Evolutionary conservation across 768 basidiomycete species (phyloP), one percentile per base, ranked within the genome.

Genomic region (Glaciozyma martinii): DNA sequence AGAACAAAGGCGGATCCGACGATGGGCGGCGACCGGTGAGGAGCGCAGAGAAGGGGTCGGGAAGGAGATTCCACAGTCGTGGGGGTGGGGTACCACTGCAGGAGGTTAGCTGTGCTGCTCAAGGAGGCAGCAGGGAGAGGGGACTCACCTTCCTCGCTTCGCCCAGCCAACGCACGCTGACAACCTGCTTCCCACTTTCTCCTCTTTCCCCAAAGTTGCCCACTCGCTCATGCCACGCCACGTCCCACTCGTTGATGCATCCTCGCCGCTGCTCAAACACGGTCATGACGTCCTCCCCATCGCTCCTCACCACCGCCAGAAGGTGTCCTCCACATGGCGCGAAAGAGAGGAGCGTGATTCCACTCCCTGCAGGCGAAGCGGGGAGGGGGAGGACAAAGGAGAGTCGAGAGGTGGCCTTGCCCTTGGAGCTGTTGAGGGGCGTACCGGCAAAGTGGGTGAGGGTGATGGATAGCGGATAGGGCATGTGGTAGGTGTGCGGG

Each of bases 21-120:
- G 21, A 69, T 1, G 0, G 68, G 62, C 2, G 68, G 61, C 13
- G 62, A 63, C 1, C 68, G 49, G 0, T 62, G 58, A 32, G 68
- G 68, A 7, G 68, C 68, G n/a, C 68, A 69, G 43, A 44, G 61
- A n/a, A 69, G 56, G 19, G 68, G 62, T 53, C 57, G 58, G 42
- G 49, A 46, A 16, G 44, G 33, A 3, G 10, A 15, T 21, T 37
- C 63, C 23, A 59, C 5, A 13, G 33, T 53, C 5, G 55, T 50
- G 5, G 46, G 68, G 5, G 50, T 12, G 6, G 65, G 50, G 50
- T 55, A 69, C 68, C 68, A 69, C 68, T 66, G 61, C 27, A 21
- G 1, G 15, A 27, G 15, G 43, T 44, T 18, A 54, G 53, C 30
- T 10, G 46, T 49, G 18, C 18, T 30, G 27, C 9, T 40, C 42